Conservation (phyloP, 179 eudicot species). For the Actinidia arguta region DNA sequence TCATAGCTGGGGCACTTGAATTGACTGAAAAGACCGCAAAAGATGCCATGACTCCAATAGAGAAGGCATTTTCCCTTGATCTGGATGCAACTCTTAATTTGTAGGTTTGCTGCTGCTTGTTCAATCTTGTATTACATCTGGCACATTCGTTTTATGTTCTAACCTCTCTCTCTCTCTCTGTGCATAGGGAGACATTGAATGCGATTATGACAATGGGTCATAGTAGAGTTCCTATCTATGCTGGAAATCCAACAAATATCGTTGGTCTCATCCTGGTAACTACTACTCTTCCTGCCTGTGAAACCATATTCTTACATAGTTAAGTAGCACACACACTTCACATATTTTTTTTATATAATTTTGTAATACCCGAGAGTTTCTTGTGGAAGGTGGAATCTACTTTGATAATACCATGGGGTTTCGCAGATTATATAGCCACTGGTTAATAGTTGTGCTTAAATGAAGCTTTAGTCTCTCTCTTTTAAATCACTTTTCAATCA, state of each 20-base stretch:
- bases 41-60: constrained; percentile 97
- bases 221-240: constrained; percentile 88
- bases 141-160: constrained; percentile 31
- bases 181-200: constrained; percentile 83
- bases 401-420: too few species aligned
- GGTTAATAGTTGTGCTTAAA: too few species aligned
- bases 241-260: constrained; percentile 68
- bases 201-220: constrained; percentile 87
- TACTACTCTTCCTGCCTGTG: constrained; percentile 3
- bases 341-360: too few species aligned
- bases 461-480: too few species aligned
- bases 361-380: too few species aligned
- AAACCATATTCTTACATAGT: neutral
- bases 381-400: too few species aligned
- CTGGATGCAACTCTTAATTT: constrained; percentile 95
- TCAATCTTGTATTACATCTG: constrained; percentile 24
- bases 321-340: neutral
- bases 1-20: constrained; percentile 94
- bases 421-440: too few species aligned
- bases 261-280: constrained; percentile 84
- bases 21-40: constrained; percentile 92
- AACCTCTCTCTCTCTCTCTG: constrained; percentile 25
- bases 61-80: constrained; percentile 99
- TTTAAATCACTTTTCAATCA: too few species aligned
- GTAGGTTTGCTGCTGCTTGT: constrained; percentile 66